Evolutionary conservation across 2,329 filamentous ascomycete genomes (phyloP).

Genomic region (Aspergillus proliferans): DNA sequence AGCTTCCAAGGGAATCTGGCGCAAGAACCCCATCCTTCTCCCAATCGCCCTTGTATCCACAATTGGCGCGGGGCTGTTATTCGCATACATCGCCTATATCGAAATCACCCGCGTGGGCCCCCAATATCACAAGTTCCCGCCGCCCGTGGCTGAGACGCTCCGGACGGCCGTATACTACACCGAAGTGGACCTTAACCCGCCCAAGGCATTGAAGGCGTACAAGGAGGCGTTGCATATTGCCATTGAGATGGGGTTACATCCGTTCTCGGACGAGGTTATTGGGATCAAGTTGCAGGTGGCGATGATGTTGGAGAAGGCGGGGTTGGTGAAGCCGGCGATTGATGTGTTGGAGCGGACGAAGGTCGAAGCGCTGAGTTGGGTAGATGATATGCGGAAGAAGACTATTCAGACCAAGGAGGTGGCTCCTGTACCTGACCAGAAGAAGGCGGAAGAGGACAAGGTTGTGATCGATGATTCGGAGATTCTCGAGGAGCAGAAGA

Average conservation of each 20-base stretch:
- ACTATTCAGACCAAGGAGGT: constrained; percentile 10
- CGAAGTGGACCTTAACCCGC: constrained; percentile 67
- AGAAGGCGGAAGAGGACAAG: constrained; percentile 13
- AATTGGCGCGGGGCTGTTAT: constrained; percentile 26
- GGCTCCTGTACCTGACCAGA: constrained; percentile 6
- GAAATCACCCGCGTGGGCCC: constrained; percentile 38
- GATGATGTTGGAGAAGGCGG: constrained; percentile 70
- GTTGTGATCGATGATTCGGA: constrained; percentile 14
- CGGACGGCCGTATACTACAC: constrained; percentile 82
- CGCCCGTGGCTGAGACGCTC: constrained; percentile 52
- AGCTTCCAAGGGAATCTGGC: constrained; percentile 35
- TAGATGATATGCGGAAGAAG: constrained; percentile 22
- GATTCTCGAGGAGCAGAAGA: constrained; percentile 16
- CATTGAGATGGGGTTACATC: constrained; percentile 69
- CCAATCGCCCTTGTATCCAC: constrained; percentile 36
- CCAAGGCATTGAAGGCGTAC: constrained; percentile 76
- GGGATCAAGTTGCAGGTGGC: constrained; percentile 81
- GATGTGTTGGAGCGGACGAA: constrained; percentile 73
- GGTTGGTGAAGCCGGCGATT: constrained; percentile 63
- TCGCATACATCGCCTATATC: constrained; percentile 39
- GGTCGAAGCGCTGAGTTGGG: constrained; percentile 54
- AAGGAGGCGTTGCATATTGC: constrained; percentile 70
- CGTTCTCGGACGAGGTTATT: constrained; percentile 83
- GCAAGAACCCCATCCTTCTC: constrained; percentile 38
- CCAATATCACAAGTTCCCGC: constrained; percentile 39